These are phyloP conservation scores for Mycocentrospora acerina DNA, from an alignment of 2,329 filamentous ascomycete species.

Conservation along the genomic window DNA sequence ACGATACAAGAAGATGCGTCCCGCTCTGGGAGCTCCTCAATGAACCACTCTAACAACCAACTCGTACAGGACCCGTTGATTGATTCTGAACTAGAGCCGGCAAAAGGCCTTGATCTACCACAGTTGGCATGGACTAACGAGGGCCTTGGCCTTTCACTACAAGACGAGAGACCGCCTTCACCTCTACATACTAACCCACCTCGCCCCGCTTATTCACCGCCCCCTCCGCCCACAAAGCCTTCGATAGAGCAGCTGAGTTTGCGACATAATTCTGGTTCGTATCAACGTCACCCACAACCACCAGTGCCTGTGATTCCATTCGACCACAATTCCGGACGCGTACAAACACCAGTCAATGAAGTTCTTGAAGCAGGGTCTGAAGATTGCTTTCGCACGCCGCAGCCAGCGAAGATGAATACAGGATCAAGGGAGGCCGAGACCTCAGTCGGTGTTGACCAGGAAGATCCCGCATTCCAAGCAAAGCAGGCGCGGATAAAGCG, in stretches of 20 bases:
- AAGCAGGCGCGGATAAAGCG: constrained; percentile 66
- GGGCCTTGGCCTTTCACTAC: constrained; percentile 49
- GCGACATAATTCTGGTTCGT: constrained; percentile 12
- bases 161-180: constrained; percentile 31
- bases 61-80: constrained; percentile 41
- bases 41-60: constrained; percentile 27
- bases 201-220: constrained; percentile 51
- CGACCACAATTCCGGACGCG: constrained; percentile 26
- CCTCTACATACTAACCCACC: constrained; percentile 35
- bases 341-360: constrained; percentile 21
- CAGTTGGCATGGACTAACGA: constrained; percentile 42
- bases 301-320: constrained; percentile 10
- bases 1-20: constrained; percentile 37
- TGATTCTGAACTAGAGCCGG: constrained; percentile 22
- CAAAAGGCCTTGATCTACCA: constrained; percentile 33
- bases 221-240: constrained; percentile 47
- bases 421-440: constrained; percentile 1
- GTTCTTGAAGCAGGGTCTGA: constrained; percentile 18
- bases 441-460: constrained; percentile 11
- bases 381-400: constrained; percentile 20
- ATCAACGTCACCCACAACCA: constrained; percentile 10
- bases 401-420: constrained; percentile 11
- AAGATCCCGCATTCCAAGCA: constrained; percentile 23
- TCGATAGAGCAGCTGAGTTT: constrained; percentile 5
- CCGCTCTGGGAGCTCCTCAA: constrained; percentile 36